These are phyloP conservation scores for Pachysolen tannophilus DNA, from an alignment of 805 yeast genomes.

Conservation along the genomic window DNA sequence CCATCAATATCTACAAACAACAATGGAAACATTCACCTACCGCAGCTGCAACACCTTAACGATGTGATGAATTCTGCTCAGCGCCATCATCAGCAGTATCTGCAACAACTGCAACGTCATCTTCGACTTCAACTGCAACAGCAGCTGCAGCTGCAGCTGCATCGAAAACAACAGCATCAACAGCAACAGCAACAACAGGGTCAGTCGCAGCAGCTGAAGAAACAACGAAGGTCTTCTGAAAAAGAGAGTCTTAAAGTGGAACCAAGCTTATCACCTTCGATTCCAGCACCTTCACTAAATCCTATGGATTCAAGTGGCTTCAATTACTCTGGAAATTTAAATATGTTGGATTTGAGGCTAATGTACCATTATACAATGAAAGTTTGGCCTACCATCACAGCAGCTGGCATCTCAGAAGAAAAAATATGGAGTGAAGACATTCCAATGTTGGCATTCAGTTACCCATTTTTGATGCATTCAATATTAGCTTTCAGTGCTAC, in stretches of 20 bases:
- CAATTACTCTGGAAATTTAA: conserved; percentile 30
- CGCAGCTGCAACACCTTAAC: no score
- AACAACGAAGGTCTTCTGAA: no score
- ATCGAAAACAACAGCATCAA: conserved; percentile 10
- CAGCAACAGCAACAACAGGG: conserved; percentile 11
- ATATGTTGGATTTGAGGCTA: conserved; percentile 69
- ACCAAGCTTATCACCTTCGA: conserved; percentile 7
- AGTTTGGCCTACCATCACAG: conserved; percentile 82
- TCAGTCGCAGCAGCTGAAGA: conserved; percentile 10
- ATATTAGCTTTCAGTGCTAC: conserved; percentile 88
- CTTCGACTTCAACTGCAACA: conserved; percentile 1
- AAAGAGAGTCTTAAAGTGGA: no score
- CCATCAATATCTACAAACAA: no score
- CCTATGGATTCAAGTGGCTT: conserved; percentile 1
- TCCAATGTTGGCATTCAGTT: conserved; percentile 79
- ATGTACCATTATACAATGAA: conserved; percentile 83
- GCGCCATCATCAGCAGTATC: background rate
- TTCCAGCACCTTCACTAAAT: conserved; percentile 3
- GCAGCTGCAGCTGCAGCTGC: conserved; percentile 10
- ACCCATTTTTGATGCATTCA: conserved; percentile 89
- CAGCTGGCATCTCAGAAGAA: conserved; percentile 82
- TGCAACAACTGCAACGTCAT: conserved; percentile 1
- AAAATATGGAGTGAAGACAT: conserved; percentile 84
- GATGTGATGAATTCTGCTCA: no score
- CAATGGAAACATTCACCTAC: no score